Base-by-base conservation (phyloP, 202 grass and related monocot species). In the Hordeum pubiflorum region DNA sequence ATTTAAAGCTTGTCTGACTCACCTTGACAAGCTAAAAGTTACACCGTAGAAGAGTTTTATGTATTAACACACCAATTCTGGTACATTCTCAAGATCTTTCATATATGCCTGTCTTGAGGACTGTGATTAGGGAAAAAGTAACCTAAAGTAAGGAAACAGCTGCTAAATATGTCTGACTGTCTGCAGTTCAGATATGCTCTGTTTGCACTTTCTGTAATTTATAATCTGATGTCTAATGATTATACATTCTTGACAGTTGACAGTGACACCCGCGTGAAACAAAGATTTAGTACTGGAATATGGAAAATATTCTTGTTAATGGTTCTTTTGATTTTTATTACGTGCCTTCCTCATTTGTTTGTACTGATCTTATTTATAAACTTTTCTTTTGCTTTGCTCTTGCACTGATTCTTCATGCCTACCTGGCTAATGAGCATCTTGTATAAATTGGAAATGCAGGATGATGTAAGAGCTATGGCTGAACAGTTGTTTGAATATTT, bases 401-500 rank as follows among this genome's bases (percentile, higher is more conserved):
- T 59, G 32, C 32, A 71, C 36, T 66, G 38, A 55, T 46, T 50
- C 79, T 64, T 29, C 44, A 41, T 76, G 54, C 22, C 48, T 77
- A 13, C 32, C 29, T 77, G 36, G 55, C 67, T 83, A 38, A 62
- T 15, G 24, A 37, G 58, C 39, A 72, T 81, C 59, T 87, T 64
- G 38, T 68, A 73, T 76, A 58, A 56, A 58, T 91, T 5, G 81
- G 29, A 72, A 81, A 48, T 72, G 50, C 79, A 97, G 94, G 91
- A 92, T 60, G 68, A 84, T 82, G 88, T 88, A 31, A 82, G 38
- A 41, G 36, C 23, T 58, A 40, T 80, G 84, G 87, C 86, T 50
- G 59, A 81, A 68, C 77, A 79, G 68, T 75, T 91, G 29, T 79
- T 94, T 58, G 94, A 91, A 12, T 84, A 94, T 74, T 63, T 86